Percentiles rank a stretch among this genome's conserved stretches.
phyloP scores from a whole-genome alignment of 371 early-diverging fungal species.

The Parasitella parasitica region DNA sequence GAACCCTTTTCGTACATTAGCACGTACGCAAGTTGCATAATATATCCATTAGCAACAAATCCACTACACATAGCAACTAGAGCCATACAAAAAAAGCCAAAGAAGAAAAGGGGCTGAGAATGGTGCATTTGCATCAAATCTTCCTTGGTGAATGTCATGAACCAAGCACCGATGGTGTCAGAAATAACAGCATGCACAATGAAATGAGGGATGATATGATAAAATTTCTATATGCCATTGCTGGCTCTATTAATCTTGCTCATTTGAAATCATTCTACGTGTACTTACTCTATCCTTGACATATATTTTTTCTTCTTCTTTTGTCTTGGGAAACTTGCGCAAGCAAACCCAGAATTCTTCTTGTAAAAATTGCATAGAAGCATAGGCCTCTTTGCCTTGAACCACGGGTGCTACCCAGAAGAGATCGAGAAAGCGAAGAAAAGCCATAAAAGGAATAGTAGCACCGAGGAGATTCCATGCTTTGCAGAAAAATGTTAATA shows the following conservation, averaged over 20 bases:
- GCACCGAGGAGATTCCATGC: conserved; percentile 21
- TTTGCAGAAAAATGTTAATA: neutral
- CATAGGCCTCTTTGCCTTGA: conserved; percentile 10
- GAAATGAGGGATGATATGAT: conserved; percentile 13
- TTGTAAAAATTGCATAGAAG: neutral
- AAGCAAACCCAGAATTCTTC: conserved; percentile 14
- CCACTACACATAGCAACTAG: conserved; percentile 5
- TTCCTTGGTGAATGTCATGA: conserved; percentile 2
- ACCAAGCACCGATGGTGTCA: conserved; percentile 7
- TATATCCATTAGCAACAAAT: conserved; percentile 12
- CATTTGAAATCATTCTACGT: no score
- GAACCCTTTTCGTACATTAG: conserved; percentile 5
- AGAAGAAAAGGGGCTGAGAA: neutral
- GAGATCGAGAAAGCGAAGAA: conserved; percentile 17
- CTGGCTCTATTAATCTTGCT: no score
- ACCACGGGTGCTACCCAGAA: conserved; percentile 10
- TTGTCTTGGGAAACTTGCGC: conserved; percentile 6
- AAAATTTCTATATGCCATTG: conserved; percentile 10
- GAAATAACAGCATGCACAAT: conserved; percentile 4
- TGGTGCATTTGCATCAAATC: neutral
- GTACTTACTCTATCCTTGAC: conserved; percentile 8
- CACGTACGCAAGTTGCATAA: conserved; percentile 8
- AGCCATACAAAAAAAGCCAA: conserved; percentile 4
- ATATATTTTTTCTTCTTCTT: conserved; percentile 6
- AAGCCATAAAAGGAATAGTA: conserved; percentile 13